Evolutionary conservation across 2,329 filamentous ascomycete species (phyloP).

Genomic region (Magnaporthiopsis rhizophila): DNA sequence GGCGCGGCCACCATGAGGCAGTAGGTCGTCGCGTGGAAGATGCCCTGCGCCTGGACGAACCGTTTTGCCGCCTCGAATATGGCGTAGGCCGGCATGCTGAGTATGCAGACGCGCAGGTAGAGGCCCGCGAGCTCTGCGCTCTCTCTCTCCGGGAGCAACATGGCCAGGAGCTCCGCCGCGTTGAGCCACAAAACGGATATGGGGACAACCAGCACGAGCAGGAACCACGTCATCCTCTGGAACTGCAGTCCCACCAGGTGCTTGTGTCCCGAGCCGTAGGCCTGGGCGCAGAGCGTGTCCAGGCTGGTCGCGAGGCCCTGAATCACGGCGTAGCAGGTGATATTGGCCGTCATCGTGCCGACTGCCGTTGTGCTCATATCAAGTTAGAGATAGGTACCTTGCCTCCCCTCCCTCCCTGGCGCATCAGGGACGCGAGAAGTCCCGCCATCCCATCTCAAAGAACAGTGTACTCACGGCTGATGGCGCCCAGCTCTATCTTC

Average conservation of each 20-base stretch:
- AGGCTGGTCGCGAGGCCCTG: conserved; percentile 83
- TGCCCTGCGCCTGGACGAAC: conserved; percentile 73
- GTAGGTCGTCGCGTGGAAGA: conserved; percentile 74
- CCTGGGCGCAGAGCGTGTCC: conserved; percentile 89
- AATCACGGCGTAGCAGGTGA: conserved; percentile 69
- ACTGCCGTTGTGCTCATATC: conserved; percentile 25
- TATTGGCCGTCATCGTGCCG: conserved; percentile 72
- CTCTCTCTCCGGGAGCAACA: conserved; percentile 56
- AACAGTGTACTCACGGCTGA: conserved; percentile 35
- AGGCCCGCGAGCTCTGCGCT: conserved; percentile 64
- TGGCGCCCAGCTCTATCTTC: conserved; percentile 59
- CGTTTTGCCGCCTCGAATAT: conserved; percentile 71
- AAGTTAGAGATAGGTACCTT: neutral
- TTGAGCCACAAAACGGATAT: conserved; percentile 63
- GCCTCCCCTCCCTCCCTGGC: neutral
- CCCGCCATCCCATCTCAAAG: neutral
- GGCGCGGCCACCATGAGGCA: conserved; percentile 70
- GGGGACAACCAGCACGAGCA: conserved; percentile 58
- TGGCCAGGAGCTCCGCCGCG: conserved; percentile 54
- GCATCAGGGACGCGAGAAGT: neutral
- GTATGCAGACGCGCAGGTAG: conserved; percentile 62
- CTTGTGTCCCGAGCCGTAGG: conserved; percentile 85
- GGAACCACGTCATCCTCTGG: conserved; percentile 72
- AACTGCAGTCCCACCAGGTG: conserved; percentile 79
- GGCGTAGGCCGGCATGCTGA: conserved; percentile 68